Percentiles rank a stretch among this genome's conserved stretches.
Evolutionary conservation across 208 protist genomes (phyloP).

Genomic region (Herpetomonas samuelpessoai): DNA sequence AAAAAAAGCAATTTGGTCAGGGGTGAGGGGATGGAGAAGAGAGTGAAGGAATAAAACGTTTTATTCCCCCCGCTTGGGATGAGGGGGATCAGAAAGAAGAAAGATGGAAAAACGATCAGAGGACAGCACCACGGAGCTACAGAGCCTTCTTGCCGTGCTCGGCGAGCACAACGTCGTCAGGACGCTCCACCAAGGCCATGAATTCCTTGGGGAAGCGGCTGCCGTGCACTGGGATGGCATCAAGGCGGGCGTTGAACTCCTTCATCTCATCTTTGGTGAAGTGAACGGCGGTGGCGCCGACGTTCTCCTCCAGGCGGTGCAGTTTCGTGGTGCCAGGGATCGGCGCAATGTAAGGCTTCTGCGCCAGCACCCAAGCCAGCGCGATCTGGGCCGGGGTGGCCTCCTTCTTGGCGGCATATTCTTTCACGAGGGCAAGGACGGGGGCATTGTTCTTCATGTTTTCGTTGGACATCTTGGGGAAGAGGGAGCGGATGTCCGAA

Average conservation of each 20-base stretch:
- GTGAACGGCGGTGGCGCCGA: constrained; percentile 7
- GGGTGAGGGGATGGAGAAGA: too few species aligned
- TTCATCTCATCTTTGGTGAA: constrained; percentile 17
- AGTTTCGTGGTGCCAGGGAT: constrained; percentile 33
- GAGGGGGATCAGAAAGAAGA: too few species aligned
- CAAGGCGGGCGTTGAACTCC: constrained; percentile 16
- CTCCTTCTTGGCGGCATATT: constrained; percentile 13
- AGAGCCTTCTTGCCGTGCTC: too few species aligned
- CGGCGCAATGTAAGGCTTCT: constrained; percentile 26
- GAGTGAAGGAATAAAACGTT: too few species aligned
- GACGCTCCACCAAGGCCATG: too few species aligned
- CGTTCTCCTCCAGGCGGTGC: constrained; percentile 21
- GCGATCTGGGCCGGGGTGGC: constrained; percentile 24
- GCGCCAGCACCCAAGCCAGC: constrained; percentile 25
- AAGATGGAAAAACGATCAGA: too few species aligned
- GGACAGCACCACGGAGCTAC: too few species aligned
- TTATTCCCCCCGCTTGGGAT: too few species aligned
- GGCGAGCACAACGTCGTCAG: too few species aligned
- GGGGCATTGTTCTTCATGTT: constrained; percentile 11
- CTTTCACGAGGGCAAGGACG: constrained; percentile 9
- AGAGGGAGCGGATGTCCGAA: constrained; percentile 12
- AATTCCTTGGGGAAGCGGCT: constrained; percentile 17
- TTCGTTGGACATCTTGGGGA: constrained; percentile 14
- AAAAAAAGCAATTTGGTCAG: too few species aligned
- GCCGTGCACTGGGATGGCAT: constrained; percentile 11